Percentiles rank a stretch among this genome's conserved stretches.
Conservation (phyloP, 129 eudicot species). For the carrot (Daucus carota) region DNA sequence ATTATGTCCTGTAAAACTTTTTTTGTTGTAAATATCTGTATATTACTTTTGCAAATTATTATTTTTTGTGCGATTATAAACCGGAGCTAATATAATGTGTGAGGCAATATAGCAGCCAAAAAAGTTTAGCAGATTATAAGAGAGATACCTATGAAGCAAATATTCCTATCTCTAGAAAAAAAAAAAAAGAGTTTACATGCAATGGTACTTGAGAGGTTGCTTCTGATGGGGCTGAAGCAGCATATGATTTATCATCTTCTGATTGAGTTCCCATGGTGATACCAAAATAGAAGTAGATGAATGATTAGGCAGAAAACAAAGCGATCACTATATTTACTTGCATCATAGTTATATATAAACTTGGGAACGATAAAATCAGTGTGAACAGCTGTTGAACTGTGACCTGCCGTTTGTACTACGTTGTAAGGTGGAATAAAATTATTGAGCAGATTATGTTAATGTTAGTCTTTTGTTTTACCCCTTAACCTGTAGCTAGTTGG, state of each 20-base stretch:
- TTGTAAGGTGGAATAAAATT: not conserved
- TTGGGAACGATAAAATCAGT: not conserved
- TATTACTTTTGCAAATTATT: not conserved
- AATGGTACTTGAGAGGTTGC: conserved; percentile 16
- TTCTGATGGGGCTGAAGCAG: conserved; percentile 19
- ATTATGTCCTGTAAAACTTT: not conserved
- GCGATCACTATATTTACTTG: not conserved
- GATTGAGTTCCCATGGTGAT: conserved; percentile 33
- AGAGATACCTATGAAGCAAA: not conserved
- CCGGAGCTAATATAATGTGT: not conserved
- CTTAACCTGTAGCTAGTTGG: not conserved
- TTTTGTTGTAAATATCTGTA: not conserved
- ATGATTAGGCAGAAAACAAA: conserved; percentile 17
- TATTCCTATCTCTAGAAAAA: too few species aligned
- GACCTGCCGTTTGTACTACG: conserved; percentile 7
- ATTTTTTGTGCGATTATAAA: not conserved
- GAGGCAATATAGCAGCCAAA: not conserved
- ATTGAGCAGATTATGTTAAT: not conserved
- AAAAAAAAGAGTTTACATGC: conserved; percentile 23
- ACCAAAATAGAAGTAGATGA: not conserved
- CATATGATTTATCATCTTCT: conserved; percentile 28
- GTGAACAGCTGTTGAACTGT: not conserved
- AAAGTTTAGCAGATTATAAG: not conserved
- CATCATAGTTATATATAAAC: not conserved
- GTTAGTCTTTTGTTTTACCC: not conserved